Percentiles rank a stretch among this genome's conserved stretches.
Evolutionary conservation across 2,329 filamentous ascomycete species (phyloP).

Genomic region (Botryosphaeria agaves): DNA sequence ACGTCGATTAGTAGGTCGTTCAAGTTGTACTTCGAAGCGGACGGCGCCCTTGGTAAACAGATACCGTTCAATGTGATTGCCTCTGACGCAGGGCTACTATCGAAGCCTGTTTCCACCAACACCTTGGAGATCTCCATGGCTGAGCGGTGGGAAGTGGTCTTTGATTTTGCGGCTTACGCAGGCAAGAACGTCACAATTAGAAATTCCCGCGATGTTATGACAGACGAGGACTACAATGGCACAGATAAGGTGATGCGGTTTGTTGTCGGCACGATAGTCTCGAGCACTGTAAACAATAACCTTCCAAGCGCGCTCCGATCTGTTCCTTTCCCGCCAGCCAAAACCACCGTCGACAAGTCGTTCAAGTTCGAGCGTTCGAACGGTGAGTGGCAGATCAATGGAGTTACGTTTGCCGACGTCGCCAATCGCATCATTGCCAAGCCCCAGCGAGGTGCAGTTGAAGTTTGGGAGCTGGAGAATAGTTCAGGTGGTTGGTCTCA

Average conservation of each 20-base stretch:
- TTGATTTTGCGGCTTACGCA: constrained; percentile 34
- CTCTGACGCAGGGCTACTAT: constrained; percentile 35
- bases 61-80: constrained; percentile 36
- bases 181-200: constrained; percentile 22
- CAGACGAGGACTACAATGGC: constrained; percentile 31
- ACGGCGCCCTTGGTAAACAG: constrained; percentile 13
- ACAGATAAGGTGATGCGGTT: constrained; percentile 23
- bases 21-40: constrained; percentile 28
- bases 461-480: constrained; percentile 25
- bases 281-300: constrained; percentile 12
- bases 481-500: constrained; percentile 32
- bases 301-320: constrained; percentile 11
- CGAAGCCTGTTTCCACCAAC: constrained; percentile 24
- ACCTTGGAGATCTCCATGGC: constrained; percentile 34
- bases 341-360: constrained; percentile 11
- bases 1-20: constrained; percentile 30
- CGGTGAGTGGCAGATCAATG: constrained; percentile 16
- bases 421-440: constrained; percentile 15
- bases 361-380: constrained; percentile 15
- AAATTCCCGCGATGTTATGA: constrained; percentile 4
- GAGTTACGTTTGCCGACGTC: constrained; percentile 15
- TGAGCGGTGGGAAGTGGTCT: constrained; percentile 39
- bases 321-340: constrained; percentile 11
- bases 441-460: constrained; percentile 15
- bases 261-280: constrained; percentile 22